Evolutionary conservation across 192 early-diverging fungal species (phyloP).

Genomic region (Cetraspora pellucida): DNA sequence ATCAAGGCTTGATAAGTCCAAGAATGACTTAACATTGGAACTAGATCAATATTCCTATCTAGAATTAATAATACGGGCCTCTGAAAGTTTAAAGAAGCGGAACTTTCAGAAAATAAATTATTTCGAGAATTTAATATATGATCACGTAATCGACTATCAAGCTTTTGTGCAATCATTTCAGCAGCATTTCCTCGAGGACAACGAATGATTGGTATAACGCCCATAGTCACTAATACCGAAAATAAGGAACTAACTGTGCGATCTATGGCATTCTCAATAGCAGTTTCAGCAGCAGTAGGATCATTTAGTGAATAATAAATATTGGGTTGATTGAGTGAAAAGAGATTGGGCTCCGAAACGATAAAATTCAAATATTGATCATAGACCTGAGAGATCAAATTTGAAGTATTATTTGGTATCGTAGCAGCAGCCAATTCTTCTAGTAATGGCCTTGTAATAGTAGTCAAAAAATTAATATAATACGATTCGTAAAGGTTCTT

Average conservation of each 20-base stretch:
- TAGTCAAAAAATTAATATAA: slow-evolving; percentile 92
- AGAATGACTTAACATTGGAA: slow-evolving; percentile 90
- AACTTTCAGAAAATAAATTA: slow-evolving; percentile 76
- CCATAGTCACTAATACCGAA: slow-evolving; percentile 89
- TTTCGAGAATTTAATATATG: slow-evolving; percentile 85
- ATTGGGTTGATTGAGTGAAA: slow-evolving; percentile 82
- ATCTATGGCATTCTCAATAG: slow-evolving; percentile 81
- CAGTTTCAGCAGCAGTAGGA: slow-evolving; percentile 76
- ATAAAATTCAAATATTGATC: slow-evolving; percentile 98
- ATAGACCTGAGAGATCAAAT: slow-evolving; percentile 87
- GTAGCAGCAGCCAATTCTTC: slow-evolving; percentile 93
- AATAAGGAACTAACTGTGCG: slow-evolving; percentile 81
- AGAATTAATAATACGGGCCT: slow-evolving; percentile 86
- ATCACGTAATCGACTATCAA: slow-evolving; percentile 90
- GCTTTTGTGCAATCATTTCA: slow-evolving; percentile 87
- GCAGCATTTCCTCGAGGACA: slow-evolving; percentile 90
- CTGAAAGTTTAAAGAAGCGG: slow-evolving; percentile 60
- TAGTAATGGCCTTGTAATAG: slow-evolving; percentile 82
- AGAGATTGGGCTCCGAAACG: slow-evolving; percentile 89
- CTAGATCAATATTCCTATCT: slow-evolving; percentile 91
- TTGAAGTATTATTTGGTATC: slow-evolving; percentile 70
- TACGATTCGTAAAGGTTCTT: slow-evolving; percentile 93
- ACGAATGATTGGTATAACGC: slow-evolving; percentile 87
- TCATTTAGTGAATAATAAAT: slow-evolving; percentile 85
- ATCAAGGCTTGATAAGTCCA: slow-evolving; percentile 98